Evolutionary conservation across 345 rosid genomes (phyloP), one percentile per base, ranked within the genome.

Genomic region (Arabidopsis thaliana): DNA sequence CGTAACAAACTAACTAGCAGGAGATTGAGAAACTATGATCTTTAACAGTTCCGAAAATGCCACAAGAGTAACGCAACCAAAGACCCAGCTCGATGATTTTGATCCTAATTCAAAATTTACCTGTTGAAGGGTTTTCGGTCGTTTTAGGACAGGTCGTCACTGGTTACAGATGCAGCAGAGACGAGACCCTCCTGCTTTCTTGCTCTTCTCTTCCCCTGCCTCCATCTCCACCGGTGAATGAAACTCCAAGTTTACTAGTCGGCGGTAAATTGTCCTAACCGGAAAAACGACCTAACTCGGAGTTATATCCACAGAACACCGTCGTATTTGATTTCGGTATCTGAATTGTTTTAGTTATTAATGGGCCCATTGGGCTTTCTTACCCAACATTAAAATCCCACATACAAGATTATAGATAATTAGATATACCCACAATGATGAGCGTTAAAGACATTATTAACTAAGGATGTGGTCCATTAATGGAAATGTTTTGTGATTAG

Each of bases 81-180:
- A 13, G 42, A 34, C 2, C 25, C 13, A 34, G 62, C 6, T n/a
- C 7, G 62, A 22, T 34, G 4, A 34, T 28, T 52, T n/a, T 25
- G 4, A 59, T 20, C 9, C n/a, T 20, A 5, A 59, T 20, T 37
- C 28, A 20, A 9, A 28, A 20, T 46, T 48, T 76, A 91, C 97
- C 88, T 87, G 96, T 52, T 89, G 87, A 69, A 90, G 85, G 79
- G 94, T 90, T 87, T 88, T 92, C 59, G 96, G 97, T 80, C 96
- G 80, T 67, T 88, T 92, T 63, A 92, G 93, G 28, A 87, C 92
- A n/a, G 96, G 86, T 33, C 82, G 83, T 69, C 83, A 80, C 48
- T 79, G 82, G 72, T 82, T 78, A 64, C 96, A 90, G 45, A 84
- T 38, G 67, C 85, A 82, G 62, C 96, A 92, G n/a, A 79, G 79